phyloP scores from a whole-genome alignment of 1,284 basidiomycete genomes.

The Anthracocystis walkeri region DNA sequence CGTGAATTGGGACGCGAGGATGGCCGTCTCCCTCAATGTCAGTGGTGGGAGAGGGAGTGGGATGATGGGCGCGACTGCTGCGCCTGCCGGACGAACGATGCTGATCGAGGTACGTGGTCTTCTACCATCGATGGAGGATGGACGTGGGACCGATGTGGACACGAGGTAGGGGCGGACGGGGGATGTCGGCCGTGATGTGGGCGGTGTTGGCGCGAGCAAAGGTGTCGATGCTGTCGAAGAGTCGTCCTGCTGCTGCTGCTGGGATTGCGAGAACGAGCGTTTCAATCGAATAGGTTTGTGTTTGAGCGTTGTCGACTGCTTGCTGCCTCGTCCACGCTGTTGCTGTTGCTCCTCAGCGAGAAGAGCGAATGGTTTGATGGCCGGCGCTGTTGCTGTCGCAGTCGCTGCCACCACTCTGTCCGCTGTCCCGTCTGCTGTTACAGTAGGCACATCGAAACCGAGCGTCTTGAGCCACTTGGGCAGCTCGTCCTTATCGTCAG shows the following conservation, averaged over 20 bases:
- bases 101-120: constrained; percentile 52
- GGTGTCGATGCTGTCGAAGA: constrained; percentile 40
- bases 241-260: constrained; percentile 25
- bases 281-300: constrained; percentile 36
- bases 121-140: constrained; percentile 66
- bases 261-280: constrained; percentile 16
- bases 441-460: constrained; percentile 57
- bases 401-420: neutral
- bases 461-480: constrained; percentile 56
- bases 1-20: constrained; percentile 63
- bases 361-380: constrained; percentile 24
- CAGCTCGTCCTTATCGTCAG: constrained; percentile 23
- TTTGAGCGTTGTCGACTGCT: constrained; percentile 11
- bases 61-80: neutral
- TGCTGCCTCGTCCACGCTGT: constrained; percentile 20
- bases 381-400: neutral
- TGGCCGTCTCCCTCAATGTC: constrained; percentile 59
- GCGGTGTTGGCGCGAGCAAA: constrained; percentile 24
- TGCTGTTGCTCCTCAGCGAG: constrained; percentile 28
- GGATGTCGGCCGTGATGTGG: constrained; percentile 25
- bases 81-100: constrained; percentile 23
- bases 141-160: constrained; percentile 47
- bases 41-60: constrained; percentile 53
- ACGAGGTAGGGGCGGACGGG: constrained; percentile 43
- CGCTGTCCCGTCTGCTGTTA: constrained; percentile 2